Evolutionary conservation across 257 asterid species (phyloP), one percentile per base, ranked within the genome.

Genomic region (Verbascum thapsus): DNA sequence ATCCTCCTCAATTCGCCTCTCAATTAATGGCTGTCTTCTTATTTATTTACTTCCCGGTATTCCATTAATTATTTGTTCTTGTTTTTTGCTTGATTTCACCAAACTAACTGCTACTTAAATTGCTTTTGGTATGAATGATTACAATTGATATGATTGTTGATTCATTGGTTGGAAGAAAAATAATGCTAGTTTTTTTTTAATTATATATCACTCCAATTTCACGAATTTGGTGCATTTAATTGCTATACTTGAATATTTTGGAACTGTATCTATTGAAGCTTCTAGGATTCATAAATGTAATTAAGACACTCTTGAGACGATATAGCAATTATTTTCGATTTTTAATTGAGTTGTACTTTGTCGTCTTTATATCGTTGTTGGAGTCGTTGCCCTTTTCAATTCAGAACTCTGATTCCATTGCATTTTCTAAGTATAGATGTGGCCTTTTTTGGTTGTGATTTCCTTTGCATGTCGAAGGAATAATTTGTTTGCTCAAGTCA

Each of bases 11-110:
- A 51, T 58, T 51, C 22, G 48, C 44, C 26, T 45, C 19, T 44
- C 40, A 74, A 51, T 62, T 73, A 9, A 8, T 38, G 30, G 26
- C 38, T 5, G 56, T 48, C 17, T 26, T 13, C 12, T 42, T 13
- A 63, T 53, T 19, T 58, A 39, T 8, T 66, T 54, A 22, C 16
- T 22, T 19, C 17, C 20, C n/a, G n/a, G 20, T 51, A 10, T 42
- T 57, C n/a, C n/a, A n/a, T n/a, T 49, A 58, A 63, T 51, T 58
- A 71, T 34, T 43, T 59, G 60, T 34, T 54, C 35, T 43, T 67
- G 15, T 7, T 50, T n/a, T 38, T 69, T 32, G 13, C 3, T 42
- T 50, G 2, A 8, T 52, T 42, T 3, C 32, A 41, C 6, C 13
- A 30, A n/a, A 23, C 18, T 34, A 20, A 16, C 39, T 55, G 41